These are phyloP conservation scores for Nakazawaea holstii DNA, from an alignment of 805 yeast genomes.

Conservation along the genomic window DNA sequence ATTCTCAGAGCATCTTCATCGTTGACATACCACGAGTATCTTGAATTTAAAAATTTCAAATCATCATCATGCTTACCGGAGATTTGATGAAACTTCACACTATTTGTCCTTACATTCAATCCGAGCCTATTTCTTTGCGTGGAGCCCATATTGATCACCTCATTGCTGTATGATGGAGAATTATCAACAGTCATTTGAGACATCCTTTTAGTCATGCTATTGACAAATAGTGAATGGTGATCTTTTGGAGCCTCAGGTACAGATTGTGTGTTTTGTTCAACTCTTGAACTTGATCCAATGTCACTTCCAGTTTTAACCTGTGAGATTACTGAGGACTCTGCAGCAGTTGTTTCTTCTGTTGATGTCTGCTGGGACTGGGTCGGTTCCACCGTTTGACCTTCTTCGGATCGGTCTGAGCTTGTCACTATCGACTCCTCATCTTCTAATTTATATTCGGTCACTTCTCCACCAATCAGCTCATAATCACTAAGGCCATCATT, in stretches of 20 bases:
- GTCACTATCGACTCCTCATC: background rate
- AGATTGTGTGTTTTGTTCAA: too few species aligned
- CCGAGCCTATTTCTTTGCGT: conserved; percentile 1
- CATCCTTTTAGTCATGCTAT: conserved; percentile 7
- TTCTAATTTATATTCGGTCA: background rate
- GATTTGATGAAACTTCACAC: conserved; percentile 18
- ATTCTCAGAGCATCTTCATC: conserved; percentile 14
- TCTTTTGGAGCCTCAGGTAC: background rate
- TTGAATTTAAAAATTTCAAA: conserved; percentile 15
- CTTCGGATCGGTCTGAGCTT: too few species aligned
- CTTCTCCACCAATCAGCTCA: conserved; percentile 3
- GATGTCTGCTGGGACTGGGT: too few species aligned
- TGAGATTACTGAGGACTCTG: background rate
- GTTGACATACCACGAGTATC: conserved; percentile 25
- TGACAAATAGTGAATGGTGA: background rate
- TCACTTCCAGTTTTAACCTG: background rate
- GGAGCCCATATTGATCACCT: conserved; percentile 1
- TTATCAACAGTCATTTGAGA: conserved; percentile 7
- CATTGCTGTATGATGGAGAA: background rate
- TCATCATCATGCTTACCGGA: conserved; percentile 14
- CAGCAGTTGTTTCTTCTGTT: too few species aligned
- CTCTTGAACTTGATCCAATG: background rate
- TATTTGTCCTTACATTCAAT: background rate
- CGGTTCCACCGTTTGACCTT: too few species aligned
- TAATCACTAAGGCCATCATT: conserved; percentile 3